Base-by-base conservation (phyloP, 192 early-diverging fungal species). In the Haplosporangium gracile region DNA sequence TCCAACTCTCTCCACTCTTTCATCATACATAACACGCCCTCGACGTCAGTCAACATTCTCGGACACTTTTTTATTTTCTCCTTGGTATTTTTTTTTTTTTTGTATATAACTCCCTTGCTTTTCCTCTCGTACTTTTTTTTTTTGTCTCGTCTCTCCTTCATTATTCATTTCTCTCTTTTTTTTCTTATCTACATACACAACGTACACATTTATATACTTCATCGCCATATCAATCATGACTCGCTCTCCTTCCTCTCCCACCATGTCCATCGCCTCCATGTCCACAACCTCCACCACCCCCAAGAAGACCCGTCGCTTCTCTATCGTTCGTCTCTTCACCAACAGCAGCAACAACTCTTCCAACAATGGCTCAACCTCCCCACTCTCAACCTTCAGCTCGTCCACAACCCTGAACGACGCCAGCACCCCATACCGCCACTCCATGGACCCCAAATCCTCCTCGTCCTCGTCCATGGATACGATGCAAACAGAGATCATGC, bases 281-380 rank as follows among this genome's bases (percentile, higher is more conserved):
- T 63, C 71, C 42, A 63, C 71, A 22, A 42, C 74, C 26, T 36
- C 68, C 32, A 55, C 63, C 2, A 22, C 57, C 24, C 38, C 42
- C 43, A 85, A 85, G 70, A 85, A 85, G 63, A 40, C 18, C 47
- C 74, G 83, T 22, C 83, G 83, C 75, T 85, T 85, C 75, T 85
- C 83, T 60, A 55, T 85, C 51, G 68, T 85, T 26, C 83, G 83
- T 38, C 65, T 85, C 77, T 85, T 85, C 77, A 76, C 53, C 70
- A 76, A n/a, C 70, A 71, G 40, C 71, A 43, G 13, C 45, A 65
- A 65, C 60, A 65, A 11, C 60, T 65, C 43, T 45, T 45, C 43
- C 43, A 13, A 26, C 29, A 63, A 57, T 60, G 32, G 47, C 32
- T 32, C 42, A 5, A 24, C 77, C 69, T 78, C 77, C 13, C 26